Evolutionary conservation across 305 asterid genomes (phyloP), one percentile per base, ranked within the genome.

Genomic region (Rubia tinctorum): DNA sequence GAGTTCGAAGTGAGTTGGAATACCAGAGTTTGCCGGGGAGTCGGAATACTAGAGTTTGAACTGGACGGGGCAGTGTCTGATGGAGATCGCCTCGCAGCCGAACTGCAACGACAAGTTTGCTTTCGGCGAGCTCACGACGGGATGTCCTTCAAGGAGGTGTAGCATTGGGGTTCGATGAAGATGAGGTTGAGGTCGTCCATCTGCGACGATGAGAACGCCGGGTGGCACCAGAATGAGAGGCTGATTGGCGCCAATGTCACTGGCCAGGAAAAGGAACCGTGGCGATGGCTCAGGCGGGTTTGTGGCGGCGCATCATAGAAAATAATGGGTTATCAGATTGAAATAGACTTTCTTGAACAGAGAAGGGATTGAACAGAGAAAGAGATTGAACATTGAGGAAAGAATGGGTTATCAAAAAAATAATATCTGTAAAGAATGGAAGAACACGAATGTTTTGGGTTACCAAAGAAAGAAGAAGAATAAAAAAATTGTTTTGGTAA

Each of bases 21-120:
- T 30, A 30, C 37, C 3, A 30, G 37, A 30, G 37, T 30, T 30
- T 4, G 37, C 3, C 3, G 37, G 37, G 37, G 30, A 27, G 30
- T 27, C 30, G 30, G 30, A 27, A 27, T 27, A 27, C 30, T 2
- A 27, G 30, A 27, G 30, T 27, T 27, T 2, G 30, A 27, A 27
- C 83, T 91, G 86, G 55, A 88, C 95, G 76, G 88, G 95, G n/a
- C 82, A 90, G 73, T 89, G 88, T 5, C 89, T 86, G 75, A 91
- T 89, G 70, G 90, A 82, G 84, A 91, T 91, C 37, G 86, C 86
- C 58, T 87, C 76, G 58, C 88, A 79, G 47, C 85, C 86, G 12
- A 80, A 68, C 10, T 77, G 81, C 44, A 51, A 75, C 68, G 86
- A 72, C 60, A 71, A 40, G 20, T 43, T 69, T 49, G 91, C 81